A percentile compares a stretch with the other conserved stretches of the same genome.
phyloP scores from a whole-genome alignment of 2,329 filamentous ascomycete genomes.

The Cyclaneusma minus region DNA sequence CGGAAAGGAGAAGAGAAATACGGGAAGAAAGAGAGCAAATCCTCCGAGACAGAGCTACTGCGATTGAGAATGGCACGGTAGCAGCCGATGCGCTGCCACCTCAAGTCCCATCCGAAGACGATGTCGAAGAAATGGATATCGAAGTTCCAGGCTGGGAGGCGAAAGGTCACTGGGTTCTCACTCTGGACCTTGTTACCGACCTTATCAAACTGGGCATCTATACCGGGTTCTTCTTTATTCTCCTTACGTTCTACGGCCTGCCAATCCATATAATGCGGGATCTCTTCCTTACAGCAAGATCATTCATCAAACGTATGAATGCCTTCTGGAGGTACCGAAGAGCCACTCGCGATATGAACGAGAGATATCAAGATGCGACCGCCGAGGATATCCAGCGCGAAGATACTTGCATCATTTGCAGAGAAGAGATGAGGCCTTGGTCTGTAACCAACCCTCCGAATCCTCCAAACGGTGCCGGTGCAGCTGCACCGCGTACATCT shows the following conservation, averaged over 20 bases:
- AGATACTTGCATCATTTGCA: slow-evolving; percentile 93
- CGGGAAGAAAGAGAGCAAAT: slow-evolving; percentile 39
- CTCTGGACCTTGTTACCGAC: slow-evolving; percentile 73
- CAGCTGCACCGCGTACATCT: slow-evolving; percentile 19
- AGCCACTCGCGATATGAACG: slow-evolving; percentile 87
- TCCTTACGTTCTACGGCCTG: slow-evolving; percentile 85
- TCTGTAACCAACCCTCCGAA: slow-evolving; percentile 28
- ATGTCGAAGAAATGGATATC: slow-evolving; percentile 83
- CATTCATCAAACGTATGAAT: slow-evolving; percentile 77
- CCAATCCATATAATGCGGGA: slow-evolving; percentile 96
- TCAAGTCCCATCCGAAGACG: slow-evolving; percentile 48
- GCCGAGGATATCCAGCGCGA: slow-evolving; percentile 71
- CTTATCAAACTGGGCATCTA: slow-evolving; percentile 86
- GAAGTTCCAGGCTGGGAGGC: slow-evolving; percentile 94
- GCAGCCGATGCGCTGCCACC: slow-evolving; percentile 12
- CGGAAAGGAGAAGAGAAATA: slow-evolving; percentile 53
- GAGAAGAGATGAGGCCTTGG: slow-evolving; percentile 89
- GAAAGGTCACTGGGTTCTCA: slow-evolving; percentile 86
- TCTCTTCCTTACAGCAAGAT: slow-evolving; percentile 83
- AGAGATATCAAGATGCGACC: slow-evolving; percentile 77
- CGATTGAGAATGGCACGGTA: slow-evolving; percentile 17
- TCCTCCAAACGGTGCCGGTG: slow-evolving; percentile 14
- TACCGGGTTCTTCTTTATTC: slow-evolving; percentile 79
- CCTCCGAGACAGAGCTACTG: slow-evolving; percentile 19
- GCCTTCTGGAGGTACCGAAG: slow-evolving; percentile 83